A percentile compares a stretch with the other conserved stretches of the same genome.
phyloP scores from a whole-genome alignment of 2,329 filamentous ascomycete genomes.

The Fusarium concolor region DNA sequence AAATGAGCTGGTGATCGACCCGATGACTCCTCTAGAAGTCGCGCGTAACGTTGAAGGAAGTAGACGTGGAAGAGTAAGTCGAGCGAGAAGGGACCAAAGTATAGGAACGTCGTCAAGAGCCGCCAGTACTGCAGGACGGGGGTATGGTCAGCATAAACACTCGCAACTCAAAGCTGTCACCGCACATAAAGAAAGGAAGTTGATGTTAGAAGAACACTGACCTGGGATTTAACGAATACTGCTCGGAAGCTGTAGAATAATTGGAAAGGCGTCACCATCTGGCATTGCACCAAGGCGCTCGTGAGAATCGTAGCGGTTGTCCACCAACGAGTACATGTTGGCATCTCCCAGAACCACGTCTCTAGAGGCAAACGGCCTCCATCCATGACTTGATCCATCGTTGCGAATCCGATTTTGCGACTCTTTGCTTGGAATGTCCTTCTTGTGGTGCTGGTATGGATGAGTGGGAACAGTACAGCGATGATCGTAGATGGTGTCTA shows the following conservation, averaged over 20 bases:
- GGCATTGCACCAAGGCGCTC: constrained; percentile 90
- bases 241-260: constrained; percentile 96
- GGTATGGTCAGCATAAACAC: constrained; percentile 25
- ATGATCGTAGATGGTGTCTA: constrained; percentile 9
- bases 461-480: constrained; percentile 4
- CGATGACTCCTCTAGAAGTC: constrained; percentile 94
- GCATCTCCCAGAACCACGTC: constrained; percentile 99
- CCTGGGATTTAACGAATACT: constrained; percentile 92
- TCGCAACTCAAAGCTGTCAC: background rate
- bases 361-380: constrained; percentile 82
- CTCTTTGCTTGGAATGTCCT: background rate
- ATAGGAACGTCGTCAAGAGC: constrained; percentile 94
- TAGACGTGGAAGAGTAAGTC: constrained; percentile 98
- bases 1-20: constrained; percentile 92
- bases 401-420: background rate
- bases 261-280: constrained; percentile 92
- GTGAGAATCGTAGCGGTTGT: constrained; percentile 91
- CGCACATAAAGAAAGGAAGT: background rate
- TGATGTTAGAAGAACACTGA: constrained; percentile 55
- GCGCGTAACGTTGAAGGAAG: constrained; percentile 96
- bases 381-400: constrained; percentile 70
- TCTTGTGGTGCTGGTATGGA: background rate
- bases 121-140: constrained; percentile 86
- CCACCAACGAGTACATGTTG: constrained; percentile 95
- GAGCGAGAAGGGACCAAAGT: constrained; percentile 93